Evolutionary conservation across 495 filamentous ascomycete species (phyloP), one percentile per base, ranked within the genome.

Genomic region (Penicillium alfredii): DNA sequence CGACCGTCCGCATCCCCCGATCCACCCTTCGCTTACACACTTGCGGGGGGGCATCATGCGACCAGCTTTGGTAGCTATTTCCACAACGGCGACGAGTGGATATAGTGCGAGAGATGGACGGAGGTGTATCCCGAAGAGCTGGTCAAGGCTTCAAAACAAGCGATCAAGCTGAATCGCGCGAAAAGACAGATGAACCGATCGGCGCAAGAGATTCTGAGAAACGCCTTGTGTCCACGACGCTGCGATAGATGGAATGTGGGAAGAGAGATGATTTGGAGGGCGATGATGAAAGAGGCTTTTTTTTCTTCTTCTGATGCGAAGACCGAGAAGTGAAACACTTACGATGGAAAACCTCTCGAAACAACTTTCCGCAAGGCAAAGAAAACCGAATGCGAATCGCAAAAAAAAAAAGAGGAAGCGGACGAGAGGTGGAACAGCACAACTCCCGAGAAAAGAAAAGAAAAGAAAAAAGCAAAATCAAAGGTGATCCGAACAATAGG

Each of bases 401-500:
- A 57, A 49, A 47, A 37, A 57, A 55, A 47, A 58, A 55, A 45
- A 45, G 45, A 44, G 50, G 36, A 35, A 33, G 35, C 8, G 24
- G 25, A 50, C 42, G 37, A 47, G 54, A 39, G 37, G 48, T 33
- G 38, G 42, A 42, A 48, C 46, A 60, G 45, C 45, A 55, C 19
- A 60, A 60, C 54, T 58, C 55, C 57, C 49, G 45, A 49, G 35
- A 20, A 23, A 49, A 42, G 39, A 55, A 33, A 49, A 41, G 44
- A 40, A 49, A 60, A 35, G 55, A 63, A 67, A 58, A 50, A 42
- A 40, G 47, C 47, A 51, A 53, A 52, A 38, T 25, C 8, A 25
- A 25, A 9, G 50, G 37, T 44, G 38, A 37, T 47, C 42, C 50
- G 43, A 55, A 55, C 47, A 57, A 61, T 53, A 55, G 45, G 53